Conservation (phyloP, 2,329 filamentous ascomycete genomes). For the Microascus cirrosus region DNA sequence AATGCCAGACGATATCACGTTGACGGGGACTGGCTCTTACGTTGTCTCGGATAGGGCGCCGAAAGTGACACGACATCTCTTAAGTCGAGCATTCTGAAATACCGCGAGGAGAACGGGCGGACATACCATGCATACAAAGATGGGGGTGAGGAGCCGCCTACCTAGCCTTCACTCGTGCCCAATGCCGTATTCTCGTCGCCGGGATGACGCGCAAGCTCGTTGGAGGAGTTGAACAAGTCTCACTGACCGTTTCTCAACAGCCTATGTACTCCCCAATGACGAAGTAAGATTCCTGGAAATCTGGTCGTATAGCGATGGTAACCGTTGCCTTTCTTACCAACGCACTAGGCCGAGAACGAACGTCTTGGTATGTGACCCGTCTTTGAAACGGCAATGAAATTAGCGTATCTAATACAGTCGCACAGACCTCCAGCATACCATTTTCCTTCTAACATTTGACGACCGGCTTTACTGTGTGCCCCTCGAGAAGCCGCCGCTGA, state of each 20-base stretch:
- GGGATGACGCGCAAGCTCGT: too few relatives aligned
- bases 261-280: conserved; percentile 4
- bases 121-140: conserved; percentile 18
- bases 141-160: conserved; percentile 9
- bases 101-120: conserved; percentile 15
- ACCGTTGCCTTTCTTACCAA: too few relatives aligned
- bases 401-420: background rate
- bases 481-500: conserved; percentile 6
- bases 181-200: too few relatives aligned
- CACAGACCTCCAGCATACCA: conserved; percentile 15
- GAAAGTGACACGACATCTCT: too few relatives aligned
- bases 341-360: conserved; percentile 10
- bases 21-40: too few relatives aligned
- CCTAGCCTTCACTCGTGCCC: too few relatives aligned
- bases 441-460: conserved; percentile 14
- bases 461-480: conserved; percentile 12
- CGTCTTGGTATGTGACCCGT: conserved; percentile 8
- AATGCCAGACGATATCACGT: too few relatives aligned
- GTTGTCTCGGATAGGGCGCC: too few relatives aligned
- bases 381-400: too few relatives aligned
- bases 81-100: conserved; percentile 9
- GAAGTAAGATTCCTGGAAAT: background rate
- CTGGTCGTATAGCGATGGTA: background rate
- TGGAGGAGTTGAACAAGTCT: background rate
- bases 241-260: background rate